phyloP scores from a whole-genome alignment of 1,284 basidiomycete species.

The Heterobasidion annosum region DNA sequence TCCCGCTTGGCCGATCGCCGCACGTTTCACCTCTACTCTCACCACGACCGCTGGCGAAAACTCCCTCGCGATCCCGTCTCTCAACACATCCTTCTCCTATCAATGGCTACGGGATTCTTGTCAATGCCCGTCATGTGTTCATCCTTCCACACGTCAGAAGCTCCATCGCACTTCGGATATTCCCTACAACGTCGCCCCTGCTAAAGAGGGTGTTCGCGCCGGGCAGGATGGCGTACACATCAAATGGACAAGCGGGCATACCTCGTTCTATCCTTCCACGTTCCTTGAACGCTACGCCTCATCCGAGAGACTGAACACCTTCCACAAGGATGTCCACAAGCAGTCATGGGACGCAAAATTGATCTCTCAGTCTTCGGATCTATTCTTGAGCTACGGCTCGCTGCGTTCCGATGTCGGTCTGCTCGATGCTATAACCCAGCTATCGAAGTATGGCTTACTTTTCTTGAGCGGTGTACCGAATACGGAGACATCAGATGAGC shows the following conservation, averaged over 20 bases:
- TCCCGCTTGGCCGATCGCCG: neutral
- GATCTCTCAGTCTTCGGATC: constrained; percentile 25
- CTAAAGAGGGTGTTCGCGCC: constrained; percentile 25
- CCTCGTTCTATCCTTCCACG: constrained; percentile 37
- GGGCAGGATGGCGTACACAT: constrained; percentile 36
- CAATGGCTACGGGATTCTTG: constrained; percentile 51
- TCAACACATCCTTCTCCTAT: constrained; percentile 17
- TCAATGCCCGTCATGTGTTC: constrained; percentile 39
- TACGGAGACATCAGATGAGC: constrained; percentile 38
- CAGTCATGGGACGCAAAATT: constrained; percentile 26
- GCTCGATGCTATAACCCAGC: constrained; percentile 43
- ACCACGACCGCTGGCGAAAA: neutral
- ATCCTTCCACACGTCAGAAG: constrained; percentile 50
- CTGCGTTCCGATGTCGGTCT: constrained; percentile 33
- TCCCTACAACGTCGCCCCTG: constrained; percentile 33
- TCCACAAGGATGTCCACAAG: constrained; percentile 28
- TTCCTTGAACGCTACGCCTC: constrained; percentile 37
- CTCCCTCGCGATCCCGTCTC: constrained; percentile 2
- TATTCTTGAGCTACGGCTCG: constrained; percentile 44
- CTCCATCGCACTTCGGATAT: constrained; percentile 67
- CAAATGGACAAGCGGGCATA: constrained; percentile 50
- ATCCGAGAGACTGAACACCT: constrained; percentile 20
- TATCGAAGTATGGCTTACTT: constrained; percentile 44
- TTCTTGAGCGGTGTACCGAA: constrained; percentile 55
- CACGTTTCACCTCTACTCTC: neutral